Evolutionary conservation across 257 asterid species (phyloP), one percentile per base, ranked within the genome.

Genomic region (Lycium barbarum): DNA sequence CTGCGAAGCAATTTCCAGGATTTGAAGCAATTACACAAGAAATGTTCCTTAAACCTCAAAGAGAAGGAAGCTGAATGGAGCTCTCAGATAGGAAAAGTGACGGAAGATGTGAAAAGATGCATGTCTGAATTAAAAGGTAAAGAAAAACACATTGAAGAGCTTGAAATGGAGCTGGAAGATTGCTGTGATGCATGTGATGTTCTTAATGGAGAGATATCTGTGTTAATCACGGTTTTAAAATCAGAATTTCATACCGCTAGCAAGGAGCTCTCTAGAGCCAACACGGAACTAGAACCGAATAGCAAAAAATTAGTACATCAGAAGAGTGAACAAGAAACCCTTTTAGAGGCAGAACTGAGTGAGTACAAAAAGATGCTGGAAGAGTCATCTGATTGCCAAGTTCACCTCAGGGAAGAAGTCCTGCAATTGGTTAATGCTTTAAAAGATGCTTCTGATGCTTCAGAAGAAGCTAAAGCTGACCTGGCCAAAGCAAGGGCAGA

Each of bases 11-110:
- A 92, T 87, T 93, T 94, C 61, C 91, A 89, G 67, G 87, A 89
- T 82, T 91, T 93, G 85, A 96, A 93, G 82, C 90, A 88, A 90
- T 90, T 80, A 82, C 95, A 95, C 87, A 91, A 68, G 80, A 90
- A 91, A 54, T 92, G 94, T 81, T 88, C 88, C 35, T 80, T 83
- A 20, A 90, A 89, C 81, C 93, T 93, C 79, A 92, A 89, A 84
- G 88, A 88, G 9, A 95, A 88, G 81, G 98, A 95, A 90, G 86
- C 88, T 1, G 94, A 93, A 79, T 94, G 97, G 98, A 83, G 43
- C 45, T 84, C 90, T 35, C 86, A 87, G 61, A 86, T 89, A 85
- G 93, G 92, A 88, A 87, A 89, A 66, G 84, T 93, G 86, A 85
- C 86, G 1, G 90, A 88, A 84, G 94, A 92, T 61, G 84, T 94